Evolutionary conservation across 345 rosid species (phyloP), one percentile per base, ranked within the genome.

Genomic region (Euphorbia lathyris): DNA sequence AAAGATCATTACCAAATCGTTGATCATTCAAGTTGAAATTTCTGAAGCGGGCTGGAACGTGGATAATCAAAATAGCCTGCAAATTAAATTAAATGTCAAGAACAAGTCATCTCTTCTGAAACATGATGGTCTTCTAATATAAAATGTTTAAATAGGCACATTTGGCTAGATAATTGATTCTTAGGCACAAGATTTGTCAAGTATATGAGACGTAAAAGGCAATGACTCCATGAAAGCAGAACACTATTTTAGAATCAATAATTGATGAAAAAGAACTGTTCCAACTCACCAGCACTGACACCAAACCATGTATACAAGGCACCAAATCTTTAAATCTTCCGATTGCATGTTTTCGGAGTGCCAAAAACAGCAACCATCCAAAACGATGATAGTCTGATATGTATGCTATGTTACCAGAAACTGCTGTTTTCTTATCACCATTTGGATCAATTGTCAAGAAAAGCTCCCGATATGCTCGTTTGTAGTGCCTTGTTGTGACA

Each of bases 301-400:
- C 91, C 79, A 92, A 77, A 71, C 96, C 97, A 79, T 90, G 92
- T 26, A 88, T 79, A 82, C 97, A 90, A 47, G 97, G 88, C 74
- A 88, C 91, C 29, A 95, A 84, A 80, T 95, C 97, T 80, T 88
- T 91, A 78, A 87, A 87, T 48, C 92, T 86, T 75, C 97, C 81
- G 74, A 88, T 88, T 13, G 87, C 93, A 75, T 90, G 93, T 60
- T 85, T 82, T 29, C 99, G 91, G 66, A 95, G 97, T 9, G 91
- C 96, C 87, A 92, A 78, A 85, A 95, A 90, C 74, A 92, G 83
- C 74, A 92, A 58, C 99, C 99, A 95, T 69, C 97, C 99, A 65
- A 95, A 92, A n/a, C 86, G 96, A 75, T 87, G 83, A 70, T 84
- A 88, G 64, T 88, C 83, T 6, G 82, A 76, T 63, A 82, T 26